These are phyloP conservation scores for Albifimbria verrucaria DNA, from an alignment of 2,329 filamentous ascomycete species.

Conservation along the genomic window DNA sequence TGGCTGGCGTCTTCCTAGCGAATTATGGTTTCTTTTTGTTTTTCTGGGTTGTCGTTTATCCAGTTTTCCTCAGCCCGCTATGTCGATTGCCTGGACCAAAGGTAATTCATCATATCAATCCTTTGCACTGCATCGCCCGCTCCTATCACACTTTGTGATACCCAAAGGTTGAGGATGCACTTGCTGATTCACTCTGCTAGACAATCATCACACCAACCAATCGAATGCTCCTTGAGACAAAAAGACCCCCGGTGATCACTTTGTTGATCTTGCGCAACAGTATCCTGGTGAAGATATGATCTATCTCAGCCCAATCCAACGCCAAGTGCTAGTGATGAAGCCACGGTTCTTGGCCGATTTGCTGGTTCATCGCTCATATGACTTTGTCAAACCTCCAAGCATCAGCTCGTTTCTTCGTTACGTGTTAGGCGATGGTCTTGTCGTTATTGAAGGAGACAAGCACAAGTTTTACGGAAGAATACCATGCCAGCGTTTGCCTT, in stretches of 20 bases:
- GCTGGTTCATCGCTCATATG: conserved; percentile 40
- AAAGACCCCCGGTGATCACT: conserved; percentile 20
- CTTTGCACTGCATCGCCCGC: neutral
- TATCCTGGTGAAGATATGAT: conserved; percentile 21
- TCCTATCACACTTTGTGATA: neutral
- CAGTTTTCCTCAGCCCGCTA: conserved; percentile 16
- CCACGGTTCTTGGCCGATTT: conserved; percentile 21
- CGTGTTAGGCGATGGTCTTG: conserved; percentile 56
- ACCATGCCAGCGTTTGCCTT: conserved; percentile 65
- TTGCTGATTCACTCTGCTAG: conserved; percentile 4
- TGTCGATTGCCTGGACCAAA: conserved; percentile 17
- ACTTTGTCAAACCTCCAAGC: conserved; percentile 48
- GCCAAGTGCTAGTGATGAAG: conserved; percentile 17
- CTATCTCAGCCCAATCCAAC: conserved; percentile 12
- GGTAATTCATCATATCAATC: conserved; percentile 6
- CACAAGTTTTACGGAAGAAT: conserved; percentile 68
- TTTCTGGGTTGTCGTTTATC: conserved; percentile 16
- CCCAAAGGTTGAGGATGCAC: no score
- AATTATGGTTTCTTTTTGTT: conserved; percentile 17
- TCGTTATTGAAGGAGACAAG: conserved; percentile 65
- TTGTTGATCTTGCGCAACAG: conserved; percentile 17
- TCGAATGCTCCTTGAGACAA: conserved; percentile 13
- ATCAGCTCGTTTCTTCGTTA: conserved; percentile 46
- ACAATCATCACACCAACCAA: conserved; percentile 15
- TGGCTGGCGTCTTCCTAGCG: conserved; percentile 6